Base-by-base conservation (phyloP, 1,284 basidiomycete genomes). In the Cryptococcus hybrid region DNA sequence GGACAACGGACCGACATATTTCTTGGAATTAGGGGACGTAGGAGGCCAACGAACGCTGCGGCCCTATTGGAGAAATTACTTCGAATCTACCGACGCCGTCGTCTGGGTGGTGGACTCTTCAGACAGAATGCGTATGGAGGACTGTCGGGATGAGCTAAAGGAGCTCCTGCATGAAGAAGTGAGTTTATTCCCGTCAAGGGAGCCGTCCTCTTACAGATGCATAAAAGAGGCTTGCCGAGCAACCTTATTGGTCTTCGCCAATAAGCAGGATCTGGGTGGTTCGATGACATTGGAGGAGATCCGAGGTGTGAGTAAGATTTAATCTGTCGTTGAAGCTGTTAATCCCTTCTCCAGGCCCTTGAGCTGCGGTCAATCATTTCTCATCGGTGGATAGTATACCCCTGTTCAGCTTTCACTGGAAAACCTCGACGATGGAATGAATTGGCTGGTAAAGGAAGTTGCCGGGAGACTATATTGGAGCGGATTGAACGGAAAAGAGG, bases 1-100 rank as follows among this genome's bases (percentile, higher is more conserved):
- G 9, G 34, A 35, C 54, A 24, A 11, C 34, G 37, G 34, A 11
- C 40, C 43, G 8, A 5, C 39, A 24, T 18, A n/a, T 35, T 43
- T 48, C 35, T 15, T 39, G 34, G 24, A 18, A 30, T 8, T 63
- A 92, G 94, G 95, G 96, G 96, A 99, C 74, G 92, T 99, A 38
- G 96, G 96, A 35, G 96, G 96, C 9, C 96, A 99, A 77, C 85
- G 88, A 54, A 95, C 92, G 0, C 84, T 99, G 46, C 84, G 96
- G 24, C 94, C 96, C 1, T 99, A 99, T 76, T 99, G 96, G 96
- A 83, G 92, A 38, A 99, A 99, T 78, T 99, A 99, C 79, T 99
- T 99, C 70, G 96, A 99, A 77, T 89, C 93, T 77, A 99, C 96
- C 5, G 96, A 99, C 78, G 95, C 90, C 3, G 83, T 99, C 49